A percentile compares a stretch with the other conserved stretches of the same genome.
Conservation (phyloP, 305 asterid genomes). For the Fraxinus dipetala region DNA sequence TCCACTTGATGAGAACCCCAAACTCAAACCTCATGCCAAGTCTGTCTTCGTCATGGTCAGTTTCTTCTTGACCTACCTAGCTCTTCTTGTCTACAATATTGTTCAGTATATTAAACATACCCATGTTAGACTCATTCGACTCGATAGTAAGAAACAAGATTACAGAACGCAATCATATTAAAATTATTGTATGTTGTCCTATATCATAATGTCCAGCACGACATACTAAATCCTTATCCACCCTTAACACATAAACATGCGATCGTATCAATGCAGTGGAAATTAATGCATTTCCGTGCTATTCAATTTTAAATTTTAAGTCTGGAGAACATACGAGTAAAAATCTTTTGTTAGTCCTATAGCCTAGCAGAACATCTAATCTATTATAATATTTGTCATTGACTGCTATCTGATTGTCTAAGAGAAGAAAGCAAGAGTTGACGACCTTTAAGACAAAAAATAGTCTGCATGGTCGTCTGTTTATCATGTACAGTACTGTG, state of each 20-base stretch:
- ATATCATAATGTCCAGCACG: not conserved
- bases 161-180: not conserved
- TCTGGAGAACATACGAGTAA: not conserved
- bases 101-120: not conserved
- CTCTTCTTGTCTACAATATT: not conserved
- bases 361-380: not conserved
- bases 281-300: not conserved
- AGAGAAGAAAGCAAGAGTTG: not conserved
- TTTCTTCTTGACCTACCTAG: not conserved
- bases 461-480: not conserved
- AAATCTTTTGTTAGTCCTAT: no score
- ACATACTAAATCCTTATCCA: no score
- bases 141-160: not conserved
- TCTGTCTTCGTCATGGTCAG: constrained; percentile 72
- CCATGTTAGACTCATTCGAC: not conserved
- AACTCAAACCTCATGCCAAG: constrained; percentile 72
- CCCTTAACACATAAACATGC: not conserved
- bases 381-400: not conserved
- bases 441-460: not conserved
- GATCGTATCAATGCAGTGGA: not conserved
- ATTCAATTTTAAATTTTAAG: not conserved
- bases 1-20: constrained; percentile 56
- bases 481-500: not conserved
- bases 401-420: not conserved
- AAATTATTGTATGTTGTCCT: not conserved